Percentiles rank a stretch among this genome's conserved stretches.
Conservation (phyloP, 306 rosid species). For the Arachis stenosperma region DNA sequence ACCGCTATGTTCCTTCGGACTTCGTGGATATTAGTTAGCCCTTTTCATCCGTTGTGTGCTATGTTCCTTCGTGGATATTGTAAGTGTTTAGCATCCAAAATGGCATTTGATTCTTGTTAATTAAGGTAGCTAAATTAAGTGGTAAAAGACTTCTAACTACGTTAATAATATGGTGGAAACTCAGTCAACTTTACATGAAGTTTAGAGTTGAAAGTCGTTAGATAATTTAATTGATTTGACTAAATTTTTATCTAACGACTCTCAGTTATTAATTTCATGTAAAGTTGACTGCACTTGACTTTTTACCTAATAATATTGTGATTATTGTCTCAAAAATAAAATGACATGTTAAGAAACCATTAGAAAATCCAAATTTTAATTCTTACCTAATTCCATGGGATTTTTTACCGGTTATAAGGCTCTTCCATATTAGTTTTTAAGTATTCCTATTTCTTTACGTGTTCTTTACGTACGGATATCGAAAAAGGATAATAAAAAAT, state of each 20-base stretch:
- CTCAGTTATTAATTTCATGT: too few relatives aligned
- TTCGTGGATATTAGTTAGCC: conserved; percentile 2
- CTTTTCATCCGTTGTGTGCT: neutral
- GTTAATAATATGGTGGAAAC: neutral
- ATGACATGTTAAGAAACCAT: neutral
- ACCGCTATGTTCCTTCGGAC: neutral
- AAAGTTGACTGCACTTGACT: too few relatives aligned
- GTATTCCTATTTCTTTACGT: too few relatives aligned
- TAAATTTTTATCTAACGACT: too few relatives aligned
- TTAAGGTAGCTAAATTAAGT: neutral
- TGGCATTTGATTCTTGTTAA: conserved; percentile 34
- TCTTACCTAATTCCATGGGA: neutral
- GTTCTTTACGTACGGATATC: too few relatives aligned
- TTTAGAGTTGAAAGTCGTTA: too few relatives aligned
- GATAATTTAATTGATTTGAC: too few relatives aligned
- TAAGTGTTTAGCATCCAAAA: conserved; percentile 23
- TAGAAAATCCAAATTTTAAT: neutral
- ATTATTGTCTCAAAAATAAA: neutral
- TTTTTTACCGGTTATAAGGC: neutral
- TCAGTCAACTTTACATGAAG: too few relatives aligned
- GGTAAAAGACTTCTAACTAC: neutral
- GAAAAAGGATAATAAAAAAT: too few relatives aligned
- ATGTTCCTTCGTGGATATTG: conserved; percentile 6
- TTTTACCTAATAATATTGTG: neutral
- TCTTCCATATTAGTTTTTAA: too few relatives aligned